phyloP scores from a whole-genome alignment of 2,329 filamentous ascomycete species.

The Sphaceloma murrayae region DNA sequence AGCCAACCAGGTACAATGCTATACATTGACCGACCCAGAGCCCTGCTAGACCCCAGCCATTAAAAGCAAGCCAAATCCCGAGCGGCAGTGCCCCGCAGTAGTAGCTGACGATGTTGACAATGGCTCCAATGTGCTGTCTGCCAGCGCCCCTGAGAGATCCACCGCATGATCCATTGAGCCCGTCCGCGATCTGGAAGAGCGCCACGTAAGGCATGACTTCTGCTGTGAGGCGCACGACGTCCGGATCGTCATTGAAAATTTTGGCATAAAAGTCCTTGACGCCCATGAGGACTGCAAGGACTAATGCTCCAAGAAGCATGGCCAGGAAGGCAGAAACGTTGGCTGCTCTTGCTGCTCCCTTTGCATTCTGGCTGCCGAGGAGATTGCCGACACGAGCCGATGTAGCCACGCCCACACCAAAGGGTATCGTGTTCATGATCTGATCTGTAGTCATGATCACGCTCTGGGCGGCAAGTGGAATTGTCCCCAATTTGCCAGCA shows the following conservation, averaged over 20 bases:
- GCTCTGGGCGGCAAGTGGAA: slow-evolving; percentile 70
- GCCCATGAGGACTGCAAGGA: slow-evolving; percentile 59
- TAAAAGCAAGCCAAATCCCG: slow-evolving; percentile 77
- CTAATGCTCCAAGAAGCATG: slow-evolving; percentile 55
- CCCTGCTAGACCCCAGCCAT: slow-evolving; percentile 72
- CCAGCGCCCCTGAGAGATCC: slow-evolving; percentile 77
- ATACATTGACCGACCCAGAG: slow-evolving; percentile 57
- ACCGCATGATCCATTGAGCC: slow-evolving; percentile 75
- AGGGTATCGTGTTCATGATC: slow-evolving; percentile 69
- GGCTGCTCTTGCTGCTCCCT: slow-evolving; percentile 59
- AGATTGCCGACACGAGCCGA: slow-evolving; percentile 72
- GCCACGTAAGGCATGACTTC: slow-evolving; percentile 78
- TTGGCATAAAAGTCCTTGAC: slow-evolving; percentile 64
- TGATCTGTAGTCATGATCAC: slow-evolving; percentile 88
- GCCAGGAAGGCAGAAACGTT: slow-evolving; percentile 67
- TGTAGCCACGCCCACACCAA: slow-evolving; percentile 74
- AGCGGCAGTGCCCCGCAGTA: slow-evolving; percentile 71
- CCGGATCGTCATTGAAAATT: slow-evolving; percentile 69
- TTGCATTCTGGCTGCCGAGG: slow-evolving; percentile 57
- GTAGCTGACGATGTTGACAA: slow-evolving; percentile 74
- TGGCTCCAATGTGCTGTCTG: slow-evolving; percentile 71
- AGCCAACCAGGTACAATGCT: slow-evolving; percentile 69
- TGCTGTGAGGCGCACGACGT: slow-evolving; percentile 62
- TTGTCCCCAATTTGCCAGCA: slow-evolving; percentile 67
- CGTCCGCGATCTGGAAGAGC: slow-evolving; percentile 83